A percentile compares a stretch with the other conserved stretches of the same genome.
Evolutionary conservation across 2,329 filamentous ascomycete genomes (phyloP).

Genomic region (Septoria linicola): DNA sequence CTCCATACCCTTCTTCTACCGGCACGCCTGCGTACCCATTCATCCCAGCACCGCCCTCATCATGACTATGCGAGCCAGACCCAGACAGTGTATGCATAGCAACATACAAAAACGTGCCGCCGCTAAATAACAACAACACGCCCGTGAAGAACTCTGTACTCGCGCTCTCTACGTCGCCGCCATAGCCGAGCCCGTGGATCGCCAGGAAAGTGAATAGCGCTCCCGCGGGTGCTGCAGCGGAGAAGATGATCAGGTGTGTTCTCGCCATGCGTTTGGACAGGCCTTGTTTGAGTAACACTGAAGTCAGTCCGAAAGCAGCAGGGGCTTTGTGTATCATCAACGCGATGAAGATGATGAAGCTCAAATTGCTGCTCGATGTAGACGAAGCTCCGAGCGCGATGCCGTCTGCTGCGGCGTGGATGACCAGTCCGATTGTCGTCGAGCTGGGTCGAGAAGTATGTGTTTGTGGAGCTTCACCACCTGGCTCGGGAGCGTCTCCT

Average conservation of each 20-base stretch:
- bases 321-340: slow-evolving; percentile 94
- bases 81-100: slow-evolving; percentile 99
- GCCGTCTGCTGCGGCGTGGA: slow-evolving; percentile 91
- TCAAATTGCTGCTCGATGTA: slow-evolving; percentile 66
- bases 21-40: slow-evolving; percentile 31
- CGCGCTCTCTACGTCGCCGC: slow-evolving; percentile 54
- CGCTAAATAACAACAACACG: slow-evolving; percentile 89
- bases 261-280: slow-evolving; percentile 81
- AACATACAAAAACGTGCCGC: slow-evolving; percentile 95
- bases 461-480: slow-evolving; percentile 8
- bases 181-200: slow-evolving; percentile 69
- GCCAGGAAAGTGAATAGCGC: slow-evolving; percentile 80
- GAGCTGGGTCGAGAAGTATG: slow-evolving; percentile 36
- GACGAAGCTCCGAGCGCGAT: slow-evolving; percentile 91
- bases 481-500: slow-evolving; percentile 24
- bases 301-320: slow-evolving; percentile 93
- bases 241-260: slow-evolving; percentile 86
- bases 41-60: slow-evolving; percentile 42
- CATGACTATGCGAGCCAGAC: slow-evolving; percentile 53
- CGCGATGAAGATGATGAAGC: slow-evolving; percentile 89
- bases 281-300: slow-evolving; percentile 84
- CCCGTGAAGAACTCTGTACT: slow-evolving; percentile 84
- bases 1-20: slow-evolving; percentile 27
- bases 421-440: slow-evolving; percentile 87
- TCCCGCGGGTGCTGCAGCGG: slow-evolving; percentile 81